phyloP scores from a whole-genome alignment of 441 rosid species.

The Manihot esculenta region DNA sequence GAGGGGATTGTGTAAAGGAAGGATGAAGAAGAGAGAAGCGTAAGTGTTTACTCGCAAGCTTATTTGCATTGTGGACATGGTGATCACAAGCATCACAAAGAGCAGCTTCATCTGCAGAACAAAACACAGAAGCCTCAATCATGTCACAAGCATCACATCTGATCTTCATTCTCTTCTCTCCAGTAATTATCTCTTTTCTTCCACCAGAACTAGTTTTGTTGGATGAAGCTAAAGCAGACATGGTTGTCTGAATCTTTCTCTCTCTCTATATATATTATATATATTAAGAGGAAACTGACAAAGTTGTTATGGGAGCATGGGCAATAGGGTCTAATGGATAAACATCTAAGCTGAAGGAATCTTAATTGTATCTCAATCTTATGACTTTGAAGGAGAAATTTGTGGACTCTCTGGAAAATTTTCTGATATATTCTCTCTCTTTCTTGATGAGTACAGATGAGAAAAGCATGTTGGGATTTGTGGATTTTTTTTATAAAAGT shows the following conservation, averaged over 20 bases:
- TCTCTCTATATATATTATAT: no score
- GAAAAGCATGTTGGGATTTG: no score
- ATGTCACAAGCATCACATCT: slow-evolving; percentile 77
- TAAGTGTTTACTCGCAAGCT: slow-evolving; percentile 67
- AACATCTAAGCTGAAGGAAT: slow-evolving; percentile 23
- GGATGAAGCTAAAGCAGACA: slow-evolving; percentile 1
- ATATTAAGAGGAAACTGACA: slow-evolving; percentile 28
- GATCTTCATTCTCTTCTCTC: slow-evolving; percentile 61
- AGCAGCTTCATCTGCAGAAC: slow-evolving; percentile 93
- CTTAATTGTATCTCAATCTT: slow-evolving; percentile 28
- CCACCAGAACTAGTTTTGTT: no score
- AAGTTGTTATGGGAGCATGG: slow-evolving; percentile 40
- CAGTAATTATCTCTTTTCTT: neutral
- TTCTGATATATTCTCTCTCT: no score
- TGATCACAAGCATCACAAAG: slow-evolving; percentile 76
- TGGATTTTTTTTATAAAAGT: no score
- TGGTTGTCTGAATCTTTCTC: no score
- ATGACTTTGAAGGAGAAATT: slow-evolving; percentile 16
- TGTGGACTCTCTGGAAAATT: no score
- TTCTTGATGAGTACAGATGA: no score
- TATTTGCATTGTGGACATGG: slow-evolving; percentile 75
- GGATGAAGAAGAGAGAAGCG: slow-evolving; percentile 66
- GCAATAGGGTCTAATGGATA: slow-evolving; percentile 24
- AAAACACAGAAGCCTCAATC: slow-evolving; percentile 67
- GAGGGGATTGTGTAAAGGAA: slow-evolving; percentile 53